Conservation (phyloP, 441 rosid genomes). For the Pelargonium australe region DNA sequence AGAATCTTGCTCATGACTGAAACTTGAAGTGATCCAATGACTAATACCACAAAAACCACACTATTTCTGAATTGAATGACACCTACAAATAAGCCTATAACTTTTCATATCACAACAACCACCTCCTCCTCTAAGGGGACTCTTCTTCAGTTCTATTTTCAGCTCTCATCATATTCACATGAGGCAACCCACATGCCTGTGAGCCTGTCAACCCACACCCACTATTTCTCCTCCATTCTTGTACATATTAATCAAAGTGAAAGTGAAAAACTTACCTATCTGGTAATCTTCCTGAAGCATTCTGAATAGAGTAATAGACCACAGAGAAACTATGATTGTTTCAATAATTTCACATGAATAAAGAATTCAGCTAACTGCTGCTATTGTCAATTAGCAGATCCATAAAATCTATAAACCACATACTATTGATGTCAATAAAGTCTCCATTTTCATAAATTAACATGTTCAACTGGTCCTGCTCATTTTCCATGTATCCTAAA, state of each 20-base stretch:
- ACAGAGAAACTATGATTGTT: not conserved
- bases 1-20: not conserved
- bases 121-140: not conserved
- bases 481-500: not conserved
- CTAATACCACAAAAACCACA: not conserved
- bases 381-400: too few species aligned
- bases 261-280: not conserved
- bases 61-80: not conserved
- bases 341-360: not conserved
- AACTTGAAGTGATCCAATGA: not conserved
- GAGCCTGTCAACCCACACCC: not conserved
- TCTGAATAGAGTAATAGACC: not conserved
- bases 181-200: not conserved
- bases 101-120: not conserved
- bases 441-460: not conserved
- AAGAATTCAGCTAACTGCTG: not conserved
- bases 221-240: not conserved
- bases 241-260: not conserved
- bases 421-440: not conserved
- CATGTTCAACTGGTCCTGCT: not conserved
- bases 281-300: not conserved
- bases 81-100: not conserved
- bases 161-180: not conserved
- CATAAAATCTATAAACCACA: not conserved
- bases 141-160: not conserved